A percentile compares a stretch with the other conserved stretches of the same genome.
Evolutionary conservation across 306 rosid genomes (phyloP).

Genomic region (Inga laurina): DNA sequence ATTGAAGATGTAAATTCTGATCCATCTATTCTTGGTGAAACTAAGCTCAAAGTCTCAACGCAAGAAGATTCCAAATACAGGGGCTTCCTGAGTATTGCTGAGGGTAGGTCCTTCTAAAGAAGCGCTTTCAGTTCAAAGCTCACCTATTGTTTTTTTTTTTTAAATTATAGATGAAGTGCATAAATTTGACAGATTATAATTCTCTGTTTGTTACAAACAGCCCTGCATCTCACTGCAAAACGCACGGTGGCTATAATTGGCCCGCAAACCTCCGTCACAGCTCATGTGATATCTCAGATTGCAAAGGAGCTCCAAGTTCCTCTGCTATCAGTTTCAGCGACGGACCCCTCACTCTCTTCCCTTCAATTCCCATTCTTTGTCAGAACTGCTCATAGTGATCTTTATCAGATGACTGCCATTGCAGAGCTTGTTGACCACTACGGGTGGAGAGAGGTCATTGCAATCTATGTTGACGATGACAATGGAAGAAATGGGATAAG

Average conservation of each 20-base stretch:
- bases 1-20: constrained; percentile 78
- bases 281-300: constrained; percentile 86
- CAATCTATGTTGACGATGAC: constrained; percentile 83
- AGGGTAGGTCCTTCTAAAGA: constrained; percentile 55
- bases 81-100: constrained; percentile 82
- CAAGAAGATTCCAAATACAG: constrained; percentile 79
- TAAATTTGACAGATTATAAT: constrained; percentile 1
- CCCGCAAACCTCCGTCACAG: constrained; percentile 81
- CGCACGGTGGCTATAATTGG: constrained; percentile 89
- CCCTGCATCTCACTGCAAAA: constrained; percentile 75
- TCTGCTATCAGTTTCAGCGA: constrained; percentile 71
- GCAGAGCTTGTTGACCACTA: constrained; percentile 72
- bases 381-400: constrained; percentile 73
- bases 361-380: constrained; percentile 92
- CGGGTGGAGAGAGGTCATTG: constrained; percentile 87
- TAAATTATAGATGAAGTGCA: neutral
- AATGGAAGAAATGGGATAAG: constrained; percentile 86
- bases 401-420: constrained; percentile 82
- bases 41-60: constrained; percentile 50
- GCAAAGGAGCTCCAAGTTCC: constrained; percentile 95
- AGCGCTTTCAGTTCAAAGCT: neutral
- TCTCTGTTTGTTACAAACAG: constrained; percentile 45
- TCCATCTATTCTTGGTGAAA: constrained; percentile 64
- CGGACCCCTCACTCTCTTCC: constrained; percentile 84
- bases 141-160: no score